These are phyloP conservation scores for Canna indica DNA, from an alignment of 176 grass and related monocot species.

Conservation along the genomic window DNA sequence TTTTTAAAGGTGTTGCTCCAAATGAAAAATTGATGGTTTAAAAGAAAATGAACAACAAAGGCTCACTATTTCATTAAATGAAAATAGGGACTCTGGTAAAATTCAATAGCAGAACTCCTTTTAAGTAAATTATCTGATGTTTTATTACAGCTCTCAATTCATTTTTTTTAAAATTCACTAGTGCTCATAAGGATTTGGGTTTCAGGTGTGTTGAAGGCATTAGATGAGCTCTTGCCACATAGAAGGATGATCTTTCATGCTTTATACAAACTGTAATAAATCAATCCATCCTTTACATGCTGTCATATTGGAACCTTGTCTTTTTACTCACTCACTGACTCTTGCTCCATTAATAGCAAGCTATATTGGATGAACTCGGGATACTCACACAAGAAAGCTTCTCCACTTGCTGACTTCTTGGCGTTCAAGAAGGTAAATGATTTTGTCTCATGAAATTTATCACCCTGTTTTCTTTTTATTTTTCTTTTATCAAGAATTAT, in stretches of 20 bases:
- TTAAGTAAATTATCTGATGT: not conserved
- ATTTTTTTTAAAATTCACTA: not conserved
- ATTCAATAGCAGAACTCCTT: too few species aligned
- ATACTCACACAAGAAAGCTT: slow-evolving; percentile 70
- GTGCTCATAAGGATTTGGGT: not conserved
- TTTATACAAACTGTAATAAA: slow-evolving; percentile 75
- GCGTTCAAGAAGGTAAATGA: slow-evolving; percentile 77
- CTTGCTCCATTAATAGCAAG: slow-evolving; percentile 36
- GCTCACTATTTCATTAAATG: too few species aligned
- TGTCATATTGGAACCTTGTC: not conserved
- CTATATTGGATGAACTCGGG: slow-evolving; percentile 74
- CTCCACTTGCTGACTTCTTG: slow-evolving; percentile 76
- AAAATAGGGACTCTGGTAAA: too few species aligned
- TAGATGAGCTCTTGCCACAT: slow-evolving; percentile 77
- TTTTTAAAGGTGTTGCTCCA: too few species aligned
- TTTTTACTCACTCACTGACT: not conserved
- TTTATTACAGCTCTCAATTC: not conserved
- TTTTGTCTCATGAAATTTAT: not conserved
- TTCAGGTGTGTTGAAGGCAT: slow-evolving; percentile 73
- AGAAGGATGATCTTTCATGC: slow-evolving; percentile 93
- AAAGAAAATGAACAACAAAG: too few species aligned
- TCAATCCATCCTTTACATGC: slow-evolving; percentile 14
- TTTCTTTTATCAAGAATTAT: not conserved
- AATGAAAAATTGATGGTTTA: too few species aligned
- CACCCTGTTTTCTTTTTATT: not conserved